Evolutionary conservation across 306 rosid genomes (phyloP).

Genomic region (Acacia confusa): DNA sequence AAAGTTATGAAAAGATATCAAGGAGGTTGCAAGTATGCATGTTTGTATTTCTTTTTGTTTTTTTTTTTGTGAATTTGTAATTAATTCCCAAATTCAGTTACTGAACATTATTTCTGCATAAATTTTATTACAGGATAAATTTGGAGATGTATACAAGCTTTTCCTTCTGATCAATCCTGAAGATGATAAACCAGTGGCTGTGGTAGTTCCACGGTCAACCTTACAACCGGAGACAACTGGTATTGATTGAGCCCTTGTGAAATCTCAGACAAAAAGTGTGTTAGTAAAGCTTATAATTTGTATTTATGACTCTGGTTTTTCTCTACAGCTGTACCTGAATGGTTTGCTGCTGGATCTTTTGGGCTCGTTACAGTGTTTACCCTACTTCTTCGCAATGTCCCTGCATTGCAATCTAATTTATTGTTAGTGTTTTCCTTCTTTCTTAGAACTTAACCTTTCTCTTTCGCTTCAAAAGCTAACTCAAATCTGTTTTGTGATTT

Average conservation of each 20-base stretch:
- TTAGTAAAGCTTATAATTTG: slow-evolving; percentile 20
- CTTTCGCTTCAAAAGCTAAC: neutral
- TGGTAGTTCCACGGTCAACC: slow-evolving; percentile 84
- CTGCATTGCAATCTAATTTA: slow-evolving; percentile 82
- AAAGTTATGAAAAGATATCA: slow-evolving; percentile 83
- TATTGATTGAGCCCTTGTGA: slow-evolving; percentile 32
- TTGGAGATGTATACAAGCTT: slow-evolving; percentile 81
- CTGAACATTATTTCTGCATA: slow-evolving; percentile 15
- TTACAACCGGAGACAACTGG: slow-evolving; percentile 94
- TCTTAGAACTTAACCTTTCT: slow-evolving; percentile 2
- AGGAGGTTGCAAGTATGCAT: slow-evolving; percentile 72
- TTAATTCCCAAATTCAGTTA: slow-evolving; percentile 28
- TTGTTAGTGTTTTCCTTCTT: slow-evolving; percentile 52
- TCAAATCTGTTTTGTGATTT: slow-evolving; percentile 9
- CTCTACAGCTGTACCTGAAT: slow-evolving; percentile 89
- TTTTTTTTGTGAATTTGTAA: slow-evolving; percentile 5
- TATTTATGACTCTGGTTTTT: slow-evolving; percentile 18
- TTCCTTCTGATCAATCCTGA: slow-evolving; percentile 92
- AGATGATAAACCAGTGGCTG: slow-evolving; percentile 97
- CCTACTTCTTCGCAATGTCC: slow-evolving; percentile 87
- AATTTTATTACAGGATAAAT: slow-evolving; percentile 60
- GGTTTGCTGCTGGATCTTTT: slow-evolving; percentile 94
- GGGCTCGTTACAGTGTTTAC: slow-evolving; percentile 90
- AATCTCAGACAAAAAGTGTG: neutral
- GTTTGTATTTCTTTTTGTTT: slow-evolving; percentile 2